Percentiles rank a stretch among this genome's conserved stretches.
These are phyloP conservation scores for Senna siamea DNA, from an alignment of 306 rosid genomes.

Conservation along the genomic window DNA sequence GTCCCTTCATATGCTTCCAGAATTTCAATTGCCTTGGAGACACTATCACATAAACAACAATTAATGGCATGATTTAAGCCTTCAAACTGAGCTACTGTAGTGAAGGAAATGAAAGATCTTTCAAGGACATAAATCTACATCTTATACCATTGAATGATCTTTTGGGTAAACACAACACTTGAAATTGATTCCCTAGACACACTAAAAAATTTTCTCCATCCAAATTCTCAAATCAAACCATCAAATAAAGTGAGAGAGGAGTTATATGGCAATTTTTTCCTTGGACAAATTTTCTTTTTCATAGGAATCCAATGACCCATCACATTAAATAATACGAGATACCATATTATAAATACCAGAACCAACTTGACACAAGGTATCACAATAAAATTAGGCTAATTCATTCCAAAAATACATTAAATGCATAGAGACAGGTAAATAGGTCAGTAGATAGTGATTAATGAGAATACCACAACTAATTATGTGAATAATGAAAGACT, in stretches of 20 bases:
- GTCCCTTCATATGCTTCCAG: slow-evolving; percentile 99
- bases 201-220: neutral
- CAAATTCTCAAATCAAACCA: slow-evolving; percentile 1
- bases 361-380: neutral
- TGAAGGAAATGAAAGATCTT: slow-evolving; percentile 21
- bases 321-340: neutral
- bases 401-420: neutral
- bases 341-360: neutral
- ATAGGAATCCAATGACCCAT: neutral
- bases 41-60: slow-evolving; percentile 49
- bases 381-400: neutral
- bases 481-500: neutral
- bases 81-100: slow-evolving; percentile 23
- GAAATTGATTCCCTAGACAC: neutral
- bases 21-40: slow-evolving; percentile 91
- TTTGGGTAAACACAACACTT: slow-evolving; percentile 12
- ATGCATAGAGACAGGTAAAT: neutral
- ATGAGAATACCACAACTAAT: neutral
- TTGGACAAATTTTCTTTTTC: neutral
- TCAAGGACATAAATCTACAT: neutral
- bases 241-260: neutral
- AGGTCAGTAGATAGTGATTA: slow-evolving; percentile 1
- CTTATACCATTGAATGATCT: neutral
- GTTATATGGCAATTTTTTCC: neutral
- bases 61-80: slow-evolving; percentile 6